These are phyloP conservation scores for Aspergillus fijiensis DNA, from an alignment of 2,329 filamentous ascomycete genomes.

Conservation along the genomic window DNA sequence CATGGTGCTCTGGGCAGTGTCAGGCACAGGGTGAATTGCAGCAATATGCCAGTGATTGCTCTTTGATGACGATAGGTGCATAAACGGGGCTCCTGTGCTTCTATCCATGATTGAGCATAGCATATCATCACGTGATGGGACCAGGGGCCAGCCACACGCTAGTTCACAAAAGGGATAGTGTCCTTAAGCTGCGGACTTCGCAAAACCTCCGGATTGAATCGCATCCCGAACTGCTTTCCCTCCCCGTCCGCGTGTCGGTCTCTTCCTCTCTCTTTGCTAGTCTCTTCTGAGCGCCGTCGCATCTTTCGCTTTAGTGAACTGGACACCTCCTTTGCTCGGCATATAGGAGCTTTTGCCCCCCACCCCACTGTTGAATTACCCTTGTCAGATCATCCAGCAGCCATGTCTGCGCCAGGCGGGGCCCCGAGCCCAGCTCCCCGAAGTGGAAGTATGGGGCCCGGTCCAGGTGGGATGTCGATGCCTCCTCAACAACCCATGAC, in stretches of 20 bases:
- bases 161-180: conserved; percentile 5
- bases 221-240: conserved; percentile 4
- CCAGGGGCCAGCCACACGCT: neutral
- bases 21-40: neutral
- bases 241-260: conserved; percentile 13
- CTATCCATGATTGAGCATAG: too few species aligned
- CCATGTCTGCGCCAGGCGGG: conserved; percentile 48
- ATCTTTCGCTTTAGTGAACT: neutral
- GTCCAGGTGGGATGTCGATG: conserved; percentile 42
- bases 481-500: conserved; percentile 51
- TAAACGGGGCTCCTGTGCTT: neutral
- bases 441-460: conserved; percentile 50
- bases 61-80: neutral
- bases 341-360: neutral
- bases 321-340: neutral
- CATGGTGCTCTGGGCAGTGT: conserved; percentile 19
- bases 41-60: neutral
- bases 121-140: neutral
- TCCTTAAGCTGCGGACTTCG: neutral
- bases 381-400: conserved; percentile 9
- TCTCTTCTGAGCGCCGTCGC: neutral
- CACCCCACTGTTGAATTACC: neutral
- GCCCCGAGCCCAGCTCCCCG: conserved; percentile 51
- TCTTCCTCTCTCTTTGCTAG: neutral
- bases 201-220: conserved; percentile 1